A percentile compares a stretch with the other conserved stretches of the same genome.
Evolutionary conservation across 768 basidiomycete genomes (phyloP).

Genomic region (Hemileccinum rubropunctum): DNA sequence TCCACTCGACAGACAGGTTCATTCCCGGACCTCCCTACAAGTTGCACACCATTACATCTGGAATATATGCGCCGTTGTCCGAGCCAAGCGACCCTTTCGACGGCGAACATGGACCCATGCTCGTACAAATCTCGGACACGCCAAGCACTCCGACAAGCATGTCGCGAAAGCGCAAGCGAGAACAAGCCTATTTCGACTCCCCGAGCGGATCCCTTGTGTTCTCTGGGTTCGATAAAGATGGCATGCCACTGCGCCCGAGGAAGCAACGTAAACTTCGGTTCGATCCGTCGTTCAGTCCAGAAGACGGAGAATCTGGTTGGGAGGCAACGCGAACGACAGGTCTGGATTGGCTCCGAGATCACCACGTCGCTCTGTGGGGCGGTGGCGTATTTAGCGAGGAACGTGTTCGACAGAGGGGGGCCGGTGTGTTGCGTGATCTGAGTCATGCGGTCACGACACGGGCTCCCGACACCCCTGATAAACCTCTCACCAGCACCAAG

Average conservation of each 20-base stretch:
- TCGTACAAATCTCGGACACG: constrained; percentile 11
- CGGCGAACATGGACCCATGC: neutral
- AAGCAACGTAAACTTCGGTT: constrained; percentile 29
- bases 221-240: constrained; percentile 30
- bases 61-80: neutral
- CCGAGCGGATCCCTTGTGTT: constrained; percentile 25
- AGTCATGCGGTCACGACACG: neutral
- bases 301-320: neutral
- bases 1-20: constrained; percentile 15
- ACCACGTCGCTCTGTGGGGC: neutral
- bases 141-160: constrained; percentile 26
- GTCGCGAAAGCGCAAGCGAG: constrained; percentile 27
- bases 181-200: constrained; percentile 28
- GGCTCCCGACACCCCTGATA: constrained; percentile 12
- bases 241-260: constrained; percentile 29
- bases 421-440: neutral
- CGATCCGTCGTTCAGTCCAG: constrained; percentile 23
- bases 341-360: constrained; percentile 3
- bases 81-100: constrained; percentile 1
- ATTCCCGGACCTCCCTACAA: constrained; percentile 19
- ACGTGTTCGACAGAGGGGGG: neutral
- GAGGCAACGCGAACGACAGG: neutral
- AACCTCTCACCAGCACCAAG: neutral
- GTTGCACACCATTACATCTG: neutral
- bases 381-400: neutral